These are phyloP conservation scores for Petunia axillaris DNA, from an alignment of 257 asterid species.

Conservation along the genomic window DNA sequence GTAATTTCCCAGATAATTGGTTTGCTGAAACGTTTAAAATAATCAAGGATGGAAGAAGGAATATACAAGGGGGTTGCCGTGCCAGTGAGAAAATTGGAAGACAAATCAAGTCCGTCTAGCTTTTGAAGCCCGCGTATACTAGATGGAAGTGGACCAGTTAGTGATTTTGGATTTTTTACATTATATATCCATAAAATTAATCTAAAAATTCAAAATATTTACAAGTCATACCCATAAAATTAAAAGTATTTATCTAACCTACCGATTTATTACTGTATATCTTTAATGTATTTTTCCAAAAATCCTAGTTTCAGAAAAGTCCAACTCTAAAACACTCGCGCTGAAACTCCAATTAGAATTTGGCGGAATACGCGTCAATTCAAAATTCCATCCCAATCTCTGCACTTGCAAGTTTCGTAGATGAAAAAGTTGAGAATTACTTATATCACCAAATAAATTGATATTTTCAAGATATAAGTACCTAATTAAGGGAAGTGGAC, in stretches of 20 bases:
- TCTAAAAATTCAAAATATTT: no score
- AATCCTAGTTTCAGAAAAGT: neutral
- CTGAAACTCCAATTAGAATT: conserved; percentile 13
- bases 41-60: neutral
- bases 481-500: neutral
- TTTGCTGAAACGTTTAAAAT: neutral
- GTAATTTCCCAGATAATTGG: neutral
- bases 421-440: neutral
- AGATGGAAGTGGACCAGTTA: no score
- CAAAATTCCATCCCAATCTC: neutral
- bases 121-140: no score
- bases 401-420: neutral
- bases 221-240: no score
- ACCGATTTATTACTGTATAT: no score
- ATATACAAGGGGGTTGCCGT: neutral
- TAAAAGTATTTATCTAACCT: no score
- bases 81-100: no score
- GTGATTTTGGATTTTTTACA: no score
- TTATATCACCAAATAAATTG: neutral
- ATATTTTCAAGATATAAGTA: neutral
- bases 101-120: no score
- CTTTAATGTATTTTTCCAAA: neutral
- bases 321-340: neutral
- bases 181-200: no score
- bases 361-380: neutral